Evolutionary conservation across 306 rosid species (phyloP), one percentile per base, ranked within the genome.

Genomic region (Hippophae tibetana): DNA sequence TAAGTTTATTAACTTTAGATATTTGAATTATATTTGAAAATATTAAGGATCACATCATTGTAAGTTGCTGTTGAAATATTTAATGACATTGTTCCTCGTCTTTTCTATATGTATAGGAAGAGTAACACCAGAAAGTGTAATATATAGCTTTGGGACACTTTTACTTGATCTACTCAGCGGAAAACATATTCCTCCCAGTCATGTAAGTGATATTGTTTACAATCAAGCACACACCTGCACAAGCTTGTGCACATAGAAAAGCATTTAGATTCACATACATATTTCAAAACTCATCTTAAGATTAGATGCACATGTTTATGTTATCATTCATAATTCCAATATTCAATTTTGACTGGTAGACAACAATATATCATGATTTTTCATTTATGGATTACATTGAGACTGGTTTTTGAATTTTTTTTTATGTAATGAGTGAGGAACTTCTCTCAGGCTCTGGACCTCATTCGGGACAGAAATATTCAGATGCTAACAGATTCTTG

Each of bases 401-500:
- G 27, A 10, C 6, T 9, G 1, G 66, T 27, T 44, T 42, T 48
- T 13, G 60, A 38, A 10, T 62, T 60, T 61, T 8, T 18, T 51
- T 57, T 65, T 14, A 43, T 69, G 68, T 80, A 58, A 66, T 54
- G 47, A 7, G 12, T 64, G 31, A 52, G 60, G 42, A 56, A 60
- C 48, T 56, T 66, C 45, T 55, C 53, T 54, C 88, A 84, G 90
- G 95, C 95, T 63, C 95, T 84, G 4, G 95, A 86, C 70, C 79
- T 81, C 65, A 86, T 86, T 62, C 74, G 88, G 31, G 90, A 82
- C 62, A 77, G 90, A 78, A 84, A 86, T 71, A 81, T 86, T 73
- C 89, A 81, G 79, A 81, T 86, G 95, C 74, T 86, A 70, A 84
- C 88, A 54, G 89, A 86, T 78, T 87, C 95, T 71, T 87, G 80